phyloP scores from a whole-genome alignment of 108 stramenopile species.

The Schizochytrium sp. region DNA sequence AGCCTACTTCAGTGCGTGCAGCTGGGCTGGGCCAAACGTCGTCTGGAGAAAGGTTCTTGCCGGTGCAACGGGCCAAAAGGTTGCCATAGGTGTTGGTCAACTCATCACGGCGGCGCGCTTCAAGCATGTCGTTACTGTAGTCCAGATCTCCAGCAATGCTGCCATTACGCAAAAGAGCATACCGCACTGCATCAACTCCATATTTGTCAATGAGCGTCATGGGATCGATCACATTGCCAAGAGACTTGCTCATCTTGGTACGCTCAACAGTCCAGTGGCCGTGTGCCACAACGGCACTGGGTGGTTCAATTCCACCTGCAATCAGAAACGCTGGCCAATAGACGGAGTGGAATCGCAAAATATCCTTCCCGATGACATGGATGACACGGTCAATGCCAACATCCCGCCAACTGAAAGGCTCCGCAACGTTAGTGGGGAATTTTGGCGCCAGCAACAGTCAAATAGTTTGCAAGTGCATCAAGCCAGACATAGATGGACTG shows the following conservation, averaged over 20 bases:
- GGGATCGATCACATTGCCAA: slow-evolving; percentile 95
- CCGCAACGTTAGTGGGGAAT: not conserved
- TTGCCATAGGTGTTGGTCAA: slow-evolving; percentile 94
- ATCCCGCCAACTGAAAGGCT: slow-evolving; percentile 4
- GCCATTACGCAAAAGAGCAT: slow-evolving; percentile 90
- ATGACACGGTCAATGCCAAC: slow-evolving; percentile 84
- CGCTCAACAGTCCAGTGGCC: slow-evolving; percentile 98
- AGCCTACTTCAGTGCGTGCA: slow-evolving; percentile 80
- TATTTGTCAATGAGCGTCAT: slow-evolving; percentile 86
- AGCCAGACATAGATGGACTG: slow-evolving; percentile 99
- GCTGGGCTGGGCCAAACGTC: slow-evolving; percentile 46
- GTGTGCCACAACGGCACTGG: slow-evolving; percentile 92
- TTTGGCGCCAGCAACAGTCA: slow-evolving; percentile 82
- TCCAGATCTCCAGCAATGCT: slow-evolving; percentile 91
- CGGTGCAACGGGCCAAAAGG: slow-evolving; percentile 90
- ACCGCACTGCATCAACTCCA: slow-evolving; percentile 90
- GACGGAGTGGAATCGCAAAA: slow-evolving; percentile 94
- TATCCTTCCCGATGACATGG: slow-evolving; percentile 98
- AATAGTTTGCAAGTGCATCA: slow-evolving; percentile 95
- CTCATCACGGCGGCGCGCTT: slow-evolving; percentile 85
- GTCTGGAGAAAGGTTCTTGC: slow-evolving; percentile 64
- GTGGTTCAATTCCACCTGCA: slow-evolving; percentile 91
- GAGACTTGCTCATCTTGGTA: slow-evolving; percentile 92
- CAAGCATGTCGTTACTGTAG: slow-evolving; percentile 87
- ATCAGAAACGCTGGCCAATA: slow-evolving; percentile 98